These are phyloP conservation scores for Aspergillus japonicus DNA, from an alignment of 2,329 filamentous ascomycete genomes.

Conservation along the genomic window DNA sequence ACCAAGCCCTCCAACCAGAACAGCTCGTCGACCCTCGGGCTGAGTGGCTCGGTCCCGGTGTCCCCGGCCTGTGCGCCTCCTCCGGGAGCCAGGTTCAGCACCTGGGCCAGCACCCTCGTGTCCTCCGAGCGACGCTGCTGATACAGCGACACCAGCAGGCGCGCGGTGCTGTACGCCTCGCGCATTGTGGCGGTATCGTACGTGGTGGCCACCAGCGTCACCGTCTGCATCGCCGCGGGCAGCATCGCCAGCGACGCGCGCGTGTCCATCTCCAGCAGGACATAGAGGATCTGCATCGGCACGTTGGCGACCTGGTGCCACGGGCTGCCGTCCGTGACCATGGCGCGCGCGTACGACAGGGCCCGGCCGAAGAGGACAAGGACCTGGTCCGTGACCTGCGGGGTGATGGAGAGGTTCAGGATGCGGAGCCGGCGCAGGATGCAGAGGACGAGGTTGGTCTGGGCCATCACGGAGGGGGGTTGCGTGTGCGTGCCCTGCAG, in stretches of 20 bases:
- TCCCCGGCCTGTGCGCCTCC: neutral
- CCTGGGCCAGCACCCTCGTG: conserved; percentile 23
- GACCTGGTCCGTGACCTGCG: conserved; percentile 44
- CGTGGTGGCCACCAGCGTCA: conserved; percentile 41
- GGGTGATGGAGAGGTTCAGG: conserved; percentile 46
- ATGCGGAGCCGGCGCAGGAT: conserved; percentile 54
- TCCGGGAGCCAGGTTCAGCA: neutral
- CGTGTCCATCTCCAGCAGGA: conserved; percentile 56
- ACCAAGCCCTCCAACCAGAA: conserved; percentile 43
- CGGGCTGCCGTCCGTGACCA: conserved; percentile 46
- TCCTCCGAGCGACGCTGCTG: conserved; percentile 47
- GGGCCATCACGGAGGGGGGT: conserved; percentile 49
- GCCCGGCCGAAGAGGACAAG: conserved; percentile 46
- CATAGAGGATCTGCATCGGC: conserved; percentile 57
- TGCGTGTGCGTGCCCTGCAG: conserved; percentile 41
- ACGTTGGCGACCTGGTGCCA: conserved; percentile 62
- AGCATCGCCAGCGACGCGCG: conserved; percentile 49
- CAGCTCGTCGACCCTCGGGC: conserved; percentile 30
- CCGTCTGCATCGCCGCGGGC: conserved; percentile 50
- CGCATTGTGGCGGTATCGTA: conserved; percentile 49
- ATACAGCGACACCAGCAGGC: conserved; percentile 52
- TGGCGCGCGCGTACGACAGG: conserved; percentile 46
- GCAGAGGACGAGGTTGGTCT: conserved; percentile 56
- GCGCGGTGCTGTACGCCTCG: conserved; percentile 54
- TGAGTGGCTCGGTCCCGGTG: conserved; percentile 9